A percentile compares a stretch with the other conserved stretches of the same genome.
These are phyloP conservation scores for Cercospora nicotianae DNA, from an alignment of 2,329 filamentous ascomycete genomes.

Conservation along the genomic window DNA sequence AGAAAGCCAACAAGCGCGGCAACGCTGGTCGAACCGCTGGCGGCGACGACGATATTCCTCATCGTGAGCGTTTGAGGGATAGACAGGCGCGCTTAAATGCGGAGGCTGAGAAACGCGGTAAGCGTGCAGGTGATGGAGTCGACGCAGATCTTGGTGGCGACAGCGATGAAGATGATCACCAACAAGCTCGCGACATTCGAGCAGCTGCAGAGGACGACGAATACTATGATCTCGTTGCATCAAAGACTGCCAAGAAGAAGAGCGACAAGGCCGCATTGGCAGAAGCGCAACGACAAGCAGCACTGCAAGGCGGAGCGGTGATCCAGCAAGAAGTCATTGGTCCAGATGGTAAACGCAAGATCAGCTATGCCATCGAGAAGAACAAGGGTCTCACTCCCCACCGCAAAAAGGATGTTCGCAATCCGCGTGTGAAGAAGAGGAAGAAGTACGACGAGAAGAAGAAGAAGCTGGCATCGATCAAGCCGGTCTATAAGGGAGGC, in stretches of 20 bases:
- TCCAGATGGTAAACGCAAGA: conserved; percentile 84
- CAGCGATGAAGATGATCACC: conserved; percentile 64
- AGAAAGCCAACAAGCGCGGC: conserved; percentile 85
- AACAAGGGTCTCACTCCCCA: conserved; percentile 92
- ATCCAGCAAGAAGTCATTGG: conserved; percentile 69
- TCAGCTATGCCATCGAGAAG: conserved; percentile 92
- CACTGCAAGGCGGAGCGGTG: conserved; percentile 60
- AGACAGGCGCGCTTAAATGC: conserved; percentile 80
- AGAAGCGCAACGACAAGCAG: conserved; percentile 56
- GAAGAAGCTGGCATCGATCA: conserved; percentile 91
- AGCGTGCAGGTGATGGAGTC: conserved; percentile 55
- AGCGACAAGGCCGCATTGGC: conserved; percentile 70
- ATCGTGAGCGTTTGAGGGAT: conserved; percentile 84
- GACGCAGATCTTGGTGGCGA: conserved; percentile 70
- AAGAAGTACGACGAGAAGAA: conserved; percentile 95
- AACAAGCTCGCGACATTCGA: conserved; percentile 53
- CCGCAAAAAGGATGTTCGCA: conserved; percentile 89
- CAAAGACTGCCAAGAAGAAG: conserved; percentile 65
- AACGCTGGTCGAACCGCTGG: conserved; percentile 71
- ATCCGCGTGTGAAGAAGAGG: conserved; percentile 96
- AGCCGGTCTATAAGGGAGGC: conserved; percentile 80
- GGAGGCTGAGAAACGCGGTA: conserved; percentile 83
- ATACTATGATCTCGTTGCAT: conserved; percentile 87
- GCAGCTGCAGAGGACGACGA: conserved; percentile 60
- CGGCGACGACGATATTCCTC: conserved; percentile 79